These are phyloP conservation scores for Persicaria maculosa DNA, from an alignment of 148 eudicot genomes.

Conservation along the genomic window DNA sequence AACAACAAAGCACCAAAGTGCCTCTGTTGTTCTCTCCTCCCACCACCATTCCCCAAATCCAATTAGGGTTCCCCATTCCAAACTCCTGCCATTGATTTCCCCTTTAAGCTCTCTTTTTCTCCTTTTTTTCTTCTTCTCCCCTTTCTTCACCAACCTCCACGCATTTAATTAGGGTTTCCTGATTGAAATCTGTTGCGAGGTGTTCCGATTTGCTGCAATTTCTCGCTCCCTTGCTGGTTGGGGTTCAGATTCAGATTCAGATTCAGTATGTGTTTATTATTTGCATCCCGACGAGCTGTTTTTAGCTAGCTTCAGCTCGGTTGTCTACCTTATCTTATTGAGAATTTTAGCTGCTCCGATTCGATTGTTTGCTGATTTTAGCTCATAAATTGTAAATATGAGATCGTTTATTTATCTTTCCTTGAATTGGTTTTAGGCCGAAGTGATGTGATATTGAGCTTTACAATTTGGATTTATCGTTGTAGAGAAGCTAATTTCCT, in stretches of 20 bases:
- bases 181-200: not conserved
- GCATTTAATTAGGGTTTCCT: not conserved
- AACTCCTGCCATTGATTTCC: not conserved
- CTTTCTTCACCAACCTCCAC: not conserved
- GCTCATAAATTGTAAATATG: not conserved
- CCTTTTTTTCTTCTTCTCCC: too few relatives aligned
- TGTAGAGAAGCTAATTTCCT: not conserved
- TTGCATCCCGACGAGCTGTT: not conserved
- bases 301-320: not conserved
- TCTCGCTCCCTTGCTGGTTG: too few relatives aligned
- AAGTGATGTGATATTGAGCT: not conserved
- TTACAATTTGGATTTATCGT: not conserved
- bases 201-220: too few relatives aligned
- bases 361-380: not conserved
- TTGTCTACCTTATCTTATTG: not conserved
- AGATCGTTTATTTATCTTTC: too few relatives aligned
- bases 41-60: not conserved
- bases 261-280: not conserved
- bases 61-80: constrained; percentile 9
- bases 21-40: not conserved
- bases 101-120: not conserved
- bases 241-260: not conserved
- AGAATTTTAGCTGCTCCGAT: not conserved
- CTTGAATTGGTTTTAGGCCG: not conserved
- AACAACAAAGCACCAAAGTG: constrained; percentile 6